Evolutionary conservation across 176 grass and related monocot genomes (phyloP), one percentile per base, ranked within the genome.

Genomic region (Rhynchospora breviuscula): DNA sequence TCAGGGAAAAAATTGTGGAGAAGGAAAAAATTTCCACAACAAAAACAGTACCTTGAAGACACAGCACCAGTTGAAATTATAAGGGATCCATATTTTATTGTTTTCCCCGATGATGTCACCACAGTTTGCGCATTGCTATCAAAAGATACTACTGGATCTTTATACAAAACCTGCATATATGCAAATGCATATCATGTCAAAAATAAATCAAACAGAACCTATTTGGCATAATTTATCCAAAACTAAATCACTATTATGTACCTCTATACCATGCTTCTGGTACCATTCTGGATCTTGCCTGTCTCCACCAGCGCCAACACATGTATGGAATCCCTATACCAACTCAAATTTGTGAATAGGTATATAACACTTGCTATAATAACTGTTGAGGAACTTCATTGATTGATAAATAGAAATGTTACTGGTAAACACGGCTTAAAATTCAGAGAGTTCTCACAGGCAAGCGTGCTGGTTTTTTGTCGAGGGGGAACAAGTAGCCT

Each of bases 381-480:
- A 54, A 31, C 47, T 29, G 48, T 76, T 75, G 51, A 13, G 21
- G 48, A 49, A 12, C 11, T 53, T 25, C 46, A 75, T 75, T 75
- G 52, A 51, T 53, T 54, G 19, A 29, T 15, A 76, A 76, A 29
- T 51, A 76, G 0, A n/a, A 76, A 53, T 8, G 48, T 77, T 29
- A 56, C 73, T 56, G 49, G 73, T 77, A 49, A 53, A 29, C 7
- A 54, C 1, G 56, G 49, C 6, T 56, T 33, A 56, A 74, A 31
- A 71, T 71, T 54, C 29, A 56, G 13, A 77, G 73, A 18, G 2
- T 88, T 88, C 92, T 91, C 89, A 98, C 95, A 82, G 92, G 95
- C 14, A 98, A 78, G 19, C 95, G 92, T 17, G 95, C 95, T 4
- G 95, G 95, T 67, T 98, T 98, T 82, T 94, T 98, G 19, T 98